These are phyloP conservation scores for Asparagopsis taxiformis DNA, from an alignment of 31 red algal genomes.

Conservation along the genomic window DNA sequence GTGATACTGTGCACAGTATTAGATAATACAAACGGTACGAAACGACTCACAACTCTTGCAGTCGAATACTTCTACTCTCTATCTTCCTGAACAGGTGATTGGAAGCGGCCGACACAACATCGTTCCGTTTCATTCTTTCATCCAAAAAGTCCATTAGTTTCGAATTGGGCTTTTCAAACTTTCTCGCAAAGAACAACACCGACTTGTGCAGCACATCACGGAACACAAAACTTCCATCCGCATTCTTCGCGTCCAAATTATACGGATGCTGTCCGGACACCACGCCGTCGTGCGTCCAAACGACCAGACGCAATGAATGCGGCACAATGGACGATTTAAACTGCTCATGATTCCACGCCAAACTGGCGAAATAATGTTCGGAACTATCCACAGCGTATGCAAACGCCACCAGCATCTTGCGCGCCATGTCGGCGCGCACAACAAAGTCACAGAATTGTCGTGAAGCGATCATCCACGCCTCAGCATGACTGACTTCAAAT, in stretches of 20 bases:
- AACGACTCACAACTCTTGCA: slow-evolving; percentile 7
- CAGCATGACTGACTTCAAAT: slow-evolving; percentile 62
- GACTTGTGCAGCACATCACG: slow-evolving; percentile 8
- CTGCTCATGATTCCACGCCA: slow-evolving; percentile 64
- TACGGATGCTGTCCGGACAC: slow-evolving; percentile 77
- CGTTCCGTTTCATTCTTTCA: slow-evolving; percentile 9
- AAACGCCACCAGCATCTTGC: slow-evolving; percentile 72
- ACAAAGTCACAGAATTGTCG: slow-evolving; percentile 62
- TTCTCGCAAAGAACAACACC: slow-evolving; percentile 64
- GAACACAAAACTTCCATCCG: slow-evolving; percentile 41
- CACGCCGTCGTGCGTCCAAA: slow-evolving; percentile 70
- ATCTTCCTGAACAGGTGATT: slow-evolving; percentile 8
- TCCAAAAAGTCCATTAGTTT: slow-evolving; percentile 75
- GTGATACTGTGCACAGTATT: too few relatives aligned
- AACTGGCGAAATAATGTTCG: slow-evolving; percentile 85
- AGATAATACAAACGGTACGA: too few relatives aligned
- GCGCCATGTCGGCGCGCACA: slow-evolving; percentile 47
- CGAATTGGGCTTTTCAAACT: slow-evolving; percentile 54
- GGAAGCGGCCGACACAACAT: not conserved
- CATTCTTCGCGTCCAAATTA: slow-evolving; percentile 38
- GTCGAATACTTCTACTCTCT: not conserved
- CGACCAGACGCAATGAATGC: slow-evolving; percentile 61
- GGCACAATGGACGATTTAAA: slow-evolving; percentile 56
- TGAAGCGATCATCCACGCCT: slow-evolving; percentile 87
- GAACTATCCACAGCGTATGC: slow-evolving; percentile 55